phyloP scores from a whole-genome alignment of 352 stramenopile genomes.

The Phytopythium mirpurense region DNA sequence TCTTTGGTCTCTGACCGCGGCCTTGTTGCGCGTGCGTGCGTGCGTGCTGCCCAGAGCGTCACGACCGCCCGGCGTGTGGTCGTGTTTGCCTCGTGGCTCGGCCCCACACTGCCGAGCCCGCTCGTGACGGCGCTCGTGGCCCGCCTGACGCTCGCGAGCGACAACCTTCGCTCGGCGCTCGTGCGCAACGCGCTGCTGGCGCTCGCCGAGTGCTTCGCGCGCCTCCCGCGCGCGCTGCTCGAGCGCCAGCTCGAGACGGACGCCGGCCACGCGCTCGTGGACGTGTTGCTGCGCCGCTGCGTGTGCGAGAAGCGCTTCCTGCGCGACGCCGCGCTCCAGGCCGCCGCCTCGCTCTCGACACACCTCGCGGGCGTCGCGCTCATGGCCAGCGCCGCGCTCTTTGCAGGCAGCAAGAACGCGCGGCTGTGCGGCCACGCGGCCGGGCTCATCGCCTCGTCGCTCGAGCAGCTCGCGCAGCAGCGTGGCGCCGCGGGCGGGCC shows the following conservation, averaged over 20 bases:
- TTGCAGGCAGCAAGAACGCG: constrained; percentile 53
- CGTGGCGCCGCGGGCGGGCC: no score
- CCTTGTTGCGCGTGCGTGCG: no score
- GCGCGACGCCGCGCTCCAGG: constrained; percentile 41
- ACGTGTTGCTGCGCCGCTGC: constrained; percentile 53
- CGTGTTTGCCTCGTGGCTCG: constrained; percentile 28
- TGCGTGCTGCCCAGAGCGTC: constrained; percentile 20
- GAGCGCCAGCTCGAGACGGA: background rate
- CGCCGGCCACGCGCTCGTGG: constrained; percentile 24
- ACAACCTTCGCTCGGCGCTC: constrained; percentile 63
- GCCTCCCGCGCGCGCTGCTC: constrained; percentile 16
- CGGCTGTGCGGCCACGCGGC: constrained; percentile 51
- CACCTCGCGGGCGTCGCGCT: constrained; percentile 39
- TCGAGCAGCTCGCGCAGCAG: constrained; percentile 18
- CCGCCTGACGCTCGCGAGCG: constrained; percentile 30
- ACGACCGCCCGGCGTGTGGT: constrained; percentile 40
- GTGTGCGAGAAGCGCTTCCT: constrained; percentile 74
- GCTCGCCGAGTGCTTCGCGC: constrained; percentile 54
- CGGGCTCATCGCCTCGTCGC: constrained; percentile 27
- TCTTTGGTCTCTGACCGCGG: background rate
- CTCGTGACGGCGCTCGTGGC: constrained; percentile 25
- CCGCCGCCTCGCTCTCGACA: constrained; percentile 29
- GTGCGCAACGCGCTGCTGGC: constrained; percentile 70
- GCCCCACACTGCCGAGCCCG: constrained; percentile 13
- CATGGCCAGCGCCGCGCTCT: constrained; percentile 27